Evolutionary conservation across 2,329 filamentous ascomycete species (phyloP).

Genomic region (Trichoderma brevicompactum): DNA sequence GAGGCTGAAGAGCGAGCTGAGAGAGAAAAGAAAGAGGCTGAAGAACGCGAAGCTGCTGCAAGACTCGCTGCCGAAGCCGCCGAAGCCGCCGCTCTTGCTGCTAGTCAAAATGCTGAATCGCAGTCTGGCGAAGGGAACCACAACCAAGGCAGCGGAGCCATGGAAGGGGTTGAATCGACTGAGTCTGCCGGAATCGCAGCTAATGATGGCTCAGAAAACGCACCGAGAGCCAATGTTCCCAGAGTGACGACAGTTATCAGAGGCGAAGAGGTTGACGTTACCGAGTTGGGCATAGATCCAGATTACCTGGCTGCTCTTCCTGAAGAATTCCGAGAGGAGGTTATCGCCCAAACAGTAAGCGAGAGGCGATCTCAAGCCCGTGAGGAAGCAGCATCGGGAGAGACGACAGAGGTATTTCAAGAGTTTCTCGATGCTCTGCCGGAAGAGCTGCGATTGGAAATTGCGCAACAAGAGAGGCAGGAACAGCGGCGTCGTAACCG

Average conservation of each 20-base stretch:
- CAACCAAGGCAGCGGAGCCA: conserved; percentile 43
- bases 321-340: conserved; percentile 93
- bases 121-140: conserved; percentile 14
- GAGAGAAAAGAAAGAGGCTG: conserved; percentile 70
- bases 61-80: conserved; percentile 63
- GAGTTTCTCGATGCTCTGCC: conserved; percentile 94
- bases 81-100: conserved; percentile 57
- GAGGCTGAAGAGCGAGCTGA: conserved; percentile 71
- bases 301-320: conserved; percentile 97
- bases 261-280: conserved; percentile 89
- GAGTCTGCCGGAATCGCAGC: conserved; percentile 40
- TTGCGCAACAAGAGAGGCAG: conserved; percentile 86
- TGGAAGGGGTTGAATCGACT: conserved; percentile 76
- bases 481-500: conserved; percentile 88
- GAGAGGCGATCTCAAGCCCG: conserved; percentile 79
- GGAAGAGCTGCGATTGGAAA: conserved; percentile 84
- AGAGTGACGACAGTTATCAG: conserved; percentile 83
- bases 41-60: conserved; percentile 64
- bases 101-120: conserved; percentile 31
- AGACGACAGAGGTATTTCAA: conserved; percentile 82
- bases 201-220: conserved; percentile 38
- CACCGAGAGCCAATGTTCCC: conserved; percentile 36
- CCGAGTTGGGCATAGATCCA: conserved; percentile 88
- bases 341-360: conserved; percentile 87
- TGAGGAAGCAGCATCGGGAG: conserved; percentile 68